Base-by-base conservation (phyloP, 768 basidiomycete species). In the Podaxis sp. region DNA sequence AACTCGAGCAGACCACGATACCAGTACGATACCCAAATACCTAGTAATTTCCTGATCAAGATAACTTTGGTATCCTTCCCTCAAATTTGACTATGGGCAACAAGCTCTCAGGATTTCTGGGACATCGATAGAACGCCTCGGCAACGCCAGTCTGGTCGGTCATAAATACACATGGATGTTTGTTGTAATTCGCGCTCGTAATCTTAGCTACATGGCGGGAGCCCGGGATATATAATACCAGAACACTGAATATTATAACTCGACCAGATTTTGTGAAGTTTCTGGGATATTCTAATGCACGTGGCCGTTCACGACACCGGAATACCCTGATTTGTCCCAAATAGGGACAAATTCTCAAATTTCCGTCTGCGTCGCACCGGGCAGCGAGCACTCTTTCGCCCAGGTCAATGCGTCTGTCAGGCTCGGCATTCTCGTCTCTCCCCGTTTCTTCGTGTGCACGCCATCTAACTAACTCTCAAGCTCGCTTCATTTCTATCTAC, bases 371-470 rank as follows among this genome's bases (percentile, higher is more conserved):
- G 50, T 57, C 41, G 48, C 52, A 53, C 56, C 58, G 17, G 61
- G 51, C 30, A 65, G 58, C 61, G 36, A 36, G 57, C 49, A 62
- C 38, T 56, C 60, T 44, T 65, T 33, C 40, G 49, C 54, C 72
- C 69, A 86, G 85, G 86, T 75, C 78, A 72, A 75, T 81, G 71
- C 82, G 84, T 70, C 72, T 87, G 28, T 71, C 81, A 63, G 71
- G 78, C 57, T 80, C 79, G 59, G 74, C 79, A 38, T 78, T 84
- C 70, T 83, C 81, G 20, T 82, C 82, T 28, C 74, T 85, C 65
- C 80, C 84, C 33, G 82, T 84, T 70, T 84, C 85, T 73, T 79
- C 84, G 48, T 87, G 87, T 66, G 77, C 82, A 53, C 80, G 79
- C 55, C 70, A 75, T 12, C 73, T 74, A 53, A 48, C 72, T 26